Evolutionary conservation across 352 stramenopile genomes (phyloP).

Genomic region (Phytophthora podocarpi): DNA sequence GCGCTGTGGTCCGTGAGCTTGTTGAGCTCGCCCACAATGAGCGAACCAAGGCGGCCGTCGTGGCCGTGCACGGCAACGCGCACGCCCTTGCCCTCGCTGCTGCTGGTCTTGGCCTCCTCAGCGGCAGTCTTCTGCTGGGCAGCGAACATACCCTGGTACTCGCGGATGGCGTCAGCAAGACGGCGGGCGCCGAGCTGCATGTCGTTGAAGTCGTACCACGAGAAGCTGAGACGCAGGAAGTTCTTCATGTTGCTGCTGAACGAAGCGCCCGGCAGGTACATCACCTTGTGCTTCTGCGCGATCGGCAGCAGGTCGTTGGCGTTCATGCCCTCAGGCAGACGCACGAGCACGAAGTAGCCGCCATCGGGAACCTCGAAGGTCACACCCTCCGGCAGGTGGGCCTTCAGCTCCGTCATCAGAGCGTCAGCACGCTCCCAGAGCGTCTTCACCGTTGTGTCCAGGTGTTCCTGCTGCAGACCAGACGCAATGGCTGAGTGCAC

Average conservation of each 20-base stretch:
- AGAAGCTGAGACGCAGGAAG: conserved; percentile 88
- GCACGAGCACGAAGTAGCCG: conserved; percentile 91
- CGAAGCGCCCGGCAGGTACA: conserved; percentile 81
- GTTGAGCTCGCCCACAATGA: conserved; percentile 72
- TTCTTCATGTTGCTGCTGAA: conserved; percentile 90
- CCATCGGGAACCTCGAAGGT: conserved; percentile 85
- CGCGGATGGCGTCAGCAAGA: conserved; percentile 69
- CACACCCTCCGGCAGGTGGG: conserved; percentile 50
- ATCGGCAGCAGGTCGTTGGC: conserved; percentile 75
- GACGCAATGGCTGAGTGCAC: conserved; percentile 75
- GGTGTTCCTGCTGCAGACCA: conserved; percentile 74
- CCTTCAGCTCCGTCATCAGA: conserved; percentile 80
- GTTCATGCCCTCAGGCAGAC: conserved; percentile 78
- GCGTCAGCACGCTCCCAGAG: conserved; percentile 77
- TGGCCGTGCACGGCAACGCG: conserved; percentile 77
- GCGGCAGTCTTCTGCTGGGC: conserved; percentile 32
- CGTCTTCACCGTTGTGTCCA: conserved; percentile 75
- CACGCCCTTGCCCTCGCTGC: conserved; percentile 37
- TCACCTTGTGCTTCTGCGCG: conserved; percentile 88
- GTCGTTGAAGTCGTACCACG: conserved; percentile 85
- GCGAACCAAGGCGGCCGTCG: conserved; percentile 65
- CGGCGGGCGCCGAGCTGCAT: conserved; percentile 78
- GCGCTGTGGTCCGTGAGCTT: conserved; percentile 53
- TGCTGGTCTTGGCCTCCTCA: conserved; percentile 8
- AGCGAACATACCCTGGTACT: conserved; percentile 58